These are phyloP conservation scores for Iris pallida DNA, from an alignment of 116 monocot genomes.

Conservation along the genomic window DNA sequence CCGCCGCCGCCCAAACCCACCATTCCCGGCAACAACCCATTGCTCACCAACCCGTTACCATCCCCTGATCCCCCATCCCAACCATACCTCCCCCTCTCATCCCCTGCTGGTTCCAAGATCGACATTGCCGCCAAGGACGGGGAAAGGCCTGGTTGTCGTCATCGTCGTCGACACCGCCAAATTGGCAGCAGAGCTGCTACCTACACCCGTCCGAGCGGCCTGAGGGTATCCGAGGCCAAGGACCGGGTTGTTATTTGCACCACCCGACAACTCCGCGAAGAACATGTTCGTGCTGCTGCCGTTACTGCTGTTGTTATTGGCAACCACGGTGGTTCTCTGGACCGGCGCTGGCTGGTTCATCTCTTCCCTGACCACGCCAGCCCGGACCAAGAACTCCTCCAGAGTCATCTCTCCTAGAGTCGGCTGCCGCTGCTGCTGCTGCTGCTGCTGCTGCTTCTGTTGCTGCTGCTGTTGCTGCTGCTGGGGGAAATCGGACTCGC, in stretches of 20 bases:
- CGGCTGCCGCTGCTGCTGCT: constrained; percentile 37
- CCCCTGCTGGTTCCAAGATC: constrained; percentile 6
- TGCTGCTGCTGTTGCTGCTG: neutral
- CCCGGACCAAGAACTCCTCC: constrained; percentile 76
- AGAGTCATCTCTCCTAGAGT: constrained; percentile 87
- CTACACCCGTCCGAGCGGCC: neutral
- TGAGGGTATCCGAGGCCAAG: constrained; percentile 11
- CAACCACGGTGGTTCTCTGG: neutral
- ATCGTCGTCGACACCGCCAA: neutral
- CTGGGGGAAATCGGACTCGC: constrained; percentile 4
- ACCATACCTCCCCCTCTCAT: constrained; percentile 1
- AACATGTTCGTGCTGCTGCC: neutral
- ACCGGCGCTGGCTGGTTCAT: neutral
- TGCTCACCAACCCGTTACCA: constrained; percentile 4
- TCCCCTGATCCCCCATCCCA: neutral
- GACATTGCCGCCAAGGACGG: constrained; percentile 9
- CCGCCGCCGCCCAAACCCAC: constrained; percentile 13
- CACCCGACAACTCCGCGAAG: constrained; percentile 7
- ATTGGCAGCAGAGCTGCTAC: constrained; percentile 1
- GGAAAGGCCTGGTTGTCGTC: neutral
- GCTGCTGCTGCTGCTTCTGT: constrained; percentile 13
- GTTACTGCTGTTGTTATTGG: neutral
- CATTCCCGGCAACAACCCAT: constrained; percentile 18
- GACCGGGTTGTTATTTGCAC: constrained; percentile 8
- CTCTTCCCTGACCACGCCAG: constrained; percentile 65